A percentile compares a stretch with the other conserved stretches of the same genome.
Evolutionary conservation across 1,284 basidiomycete genomes (phyloP).

Genomic region (Volvariella surrecta): DNA sequence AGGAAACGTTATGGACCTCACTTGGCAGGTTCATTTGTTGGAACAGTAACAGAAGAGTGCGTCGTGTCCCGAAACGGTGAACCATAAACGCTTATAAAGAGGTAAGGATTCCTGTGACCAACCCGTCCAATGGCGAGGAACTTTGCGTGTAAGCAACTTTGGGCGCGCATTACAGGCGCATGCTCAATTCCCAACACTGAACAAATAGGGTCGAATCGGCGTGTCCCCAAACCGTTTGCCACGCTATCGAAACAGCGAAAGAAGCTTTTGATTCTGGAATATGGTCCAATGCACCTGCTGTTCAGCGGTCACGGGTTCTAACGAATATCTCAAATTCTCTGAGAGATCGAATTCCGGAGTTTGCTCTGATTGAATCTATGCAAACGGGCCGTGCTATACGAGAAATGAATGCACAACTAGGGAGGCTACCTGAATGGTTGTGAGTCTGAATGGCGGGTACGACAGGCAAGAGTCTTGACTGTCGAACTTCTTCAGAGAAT

Average conservation of each 20-base stretch:
- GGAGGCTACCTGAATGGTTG: slow-evolving; percentile 76
- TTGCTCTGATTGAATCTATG: slow-evolving; percentile 61
- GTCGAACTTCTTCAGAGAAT: slow-evolving; percentile 39
- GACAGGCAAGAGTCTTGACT: slow-evolving; percentile 5
- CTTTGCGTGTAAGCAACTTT: slow-evolving; percentile 54
- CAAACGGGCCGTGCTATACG: slow-evolving; percentile 72
- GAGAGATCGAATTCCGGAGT: slow-evolving; percentile 42
- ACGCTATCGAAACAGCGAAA: slow-evolving; percentile 47
- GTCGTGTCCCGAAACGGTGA: no score
- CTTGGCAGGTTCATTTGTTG: no score
- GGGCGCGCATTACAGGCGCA: background rate
- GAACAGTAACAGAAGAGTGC: no score
- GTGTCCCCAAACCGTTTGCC: slow-evolving; percentile 36
- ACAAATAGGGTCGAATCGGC: slow-evolving; percentile 23
- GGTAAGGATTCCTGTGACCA: slow-evolving; percentile 17
- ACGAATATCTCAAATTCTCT: slow-evolving; percentile 55
- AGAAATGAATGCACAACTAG: slow-evolving; percentile 72
- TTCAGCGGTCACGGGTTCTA: slow-evolving; percentile 57
- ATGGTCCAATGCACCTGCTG: slow-evolving; percentile 56
- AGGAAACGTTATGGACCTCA: no score
- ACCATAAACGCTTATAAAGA: no score
- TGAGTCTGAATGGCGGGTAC: slow-evolving; percentile 25
- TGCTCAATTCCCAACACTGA: background rate
- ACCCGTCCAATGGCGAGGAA: slow-evolving; percentile 58
- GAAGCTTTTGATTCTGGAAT: slow-evolving; percentile 50